Evolutionary conservation across 345 rosid species (phyloP).

Genomic region (Eucalyptus camaldulensis): DNA sequence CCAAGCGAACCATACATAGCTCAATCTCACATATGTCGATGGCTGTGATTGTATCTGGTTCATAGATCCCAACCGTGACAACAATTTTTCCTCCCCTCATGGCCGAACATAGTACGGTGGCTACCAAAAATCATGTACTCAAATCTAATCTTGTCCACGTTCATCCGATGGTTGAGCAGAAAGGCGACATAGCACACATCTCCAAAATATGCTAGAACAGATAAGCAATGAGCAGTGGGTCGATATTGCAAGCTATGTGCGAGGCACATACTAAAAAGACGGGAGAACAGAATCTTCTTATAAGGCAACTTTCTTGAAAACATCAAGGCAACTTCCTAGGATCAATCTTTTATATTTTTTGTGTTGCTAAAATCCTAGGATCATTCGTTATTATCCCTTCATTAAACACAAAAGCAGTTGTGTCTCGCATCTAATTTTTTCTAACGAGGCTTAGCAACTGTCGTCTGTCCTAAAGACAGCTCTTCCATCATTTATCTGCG

Average conservation of each 20-base stretch:
- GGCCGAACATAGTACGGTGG: not conserved
- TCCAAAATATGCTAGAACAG: not conserved
- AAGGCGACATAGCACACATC: not conserved
- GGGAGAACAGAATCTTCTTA: not conserved
- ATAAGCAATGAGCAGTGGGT: not conserved
- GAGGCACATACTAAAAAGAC: not conserved
- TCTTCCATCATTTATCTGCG: too few relatives aligned
- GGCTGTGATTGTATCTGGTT: not conserved
- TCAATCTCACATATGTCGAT: not conserved
- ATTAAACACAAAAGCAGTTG: too few relatives aligned
- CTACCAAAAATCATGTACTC: not conserved
- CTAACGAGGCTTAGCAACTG: too few relatives aligned
- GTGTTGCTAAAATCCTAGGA: too few relatives aligned
- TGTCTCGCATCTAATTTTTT: too few relatives aligned
- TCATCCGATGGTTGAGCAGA: not conserved
- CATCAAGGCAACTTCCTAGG: not conserved
- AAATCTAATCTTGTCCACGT: not conserved
- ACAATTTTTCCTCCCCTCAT: not conserved
- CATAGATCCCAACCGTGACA: not conserved
- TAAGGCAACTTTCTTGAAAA: not conserved
- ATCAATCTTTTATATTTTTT: too few relatives aligned
- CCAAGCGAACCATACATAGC: not conserved
- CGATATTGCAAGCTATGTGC: not conserved
- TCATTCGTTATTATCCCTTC: too few relatives aligned
- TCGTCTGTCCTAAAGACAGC: too few relatives aligned